Conservation (phyloP, 345 rosid genomes). For the Mangifera indica region DNA sequence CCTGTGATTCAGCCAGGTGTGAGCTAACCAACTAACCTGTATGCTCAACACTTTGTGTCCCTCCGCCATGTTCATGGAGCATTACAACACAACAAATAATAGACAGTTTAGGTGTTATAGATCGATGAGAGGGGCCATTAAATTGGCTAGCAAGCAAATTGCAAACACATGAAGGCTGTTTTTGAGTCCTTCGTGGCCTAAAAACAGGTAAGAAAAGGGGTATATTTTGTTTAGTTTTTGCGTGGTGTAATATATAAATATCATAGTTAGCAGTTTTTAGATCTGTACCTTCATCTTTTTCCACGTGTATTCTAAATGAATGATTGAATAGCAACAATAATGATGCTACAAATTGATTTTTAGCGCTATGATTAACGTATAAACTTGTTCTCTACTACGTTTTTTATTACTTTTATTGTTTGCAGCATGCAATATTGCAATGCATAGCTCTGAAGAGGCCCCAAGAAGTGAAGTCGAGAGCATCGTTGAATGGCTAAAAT, state of each 20-base stretch:
- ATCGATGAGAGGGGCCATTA: conserved; percentile 13
- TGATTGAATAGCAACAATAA: conserved; percentile 2
- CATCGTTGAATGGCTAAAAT: too few relatives aligned
- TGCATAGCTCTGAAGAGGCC: background rate
- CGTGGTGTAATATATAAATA: conserved; percentile 19
- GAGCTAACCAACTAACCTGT: conserved; percentile 35
- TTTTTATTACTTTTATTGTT: background rate
- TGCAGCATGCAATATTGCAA: too few relatives aligned
- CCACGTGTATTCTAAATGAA: conserved; percentile 28
- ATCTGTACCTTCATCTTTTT: conserved; percentile 16
- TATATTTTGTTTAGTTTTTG: conserved; percentile 7
- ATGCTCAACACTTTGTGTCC: background rate
- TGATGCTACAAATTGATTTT: background rate
- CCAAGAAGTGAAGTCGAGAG: too few relatives aligned
- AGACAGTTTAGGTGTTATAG: conserved; percentile 22
- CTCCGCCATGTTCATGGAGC: conserved; percentile 9
- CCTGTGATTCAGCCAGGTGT: conserved; percentile 70
- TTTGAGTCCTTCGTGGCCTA: conserved; percentile 44
- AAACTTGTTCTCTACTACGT: background rate
- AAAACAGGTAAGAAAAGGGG: conserved; percentile 20
- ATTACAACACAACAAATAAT: conserved; percentile 7
- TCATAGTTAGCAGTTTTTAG: conserved; percentile 10
- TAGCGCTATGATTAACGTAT: background rate
- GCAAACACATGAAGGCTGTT: conserved; percentile 39
- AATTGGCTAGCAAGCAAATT: conserved; percentile 15